These are phyloP conservation scores for Hypoxylon fragiforme DNA, from an alignment of 495 filamentous ascomycete species.

Conservation along the genomic window DNA sequence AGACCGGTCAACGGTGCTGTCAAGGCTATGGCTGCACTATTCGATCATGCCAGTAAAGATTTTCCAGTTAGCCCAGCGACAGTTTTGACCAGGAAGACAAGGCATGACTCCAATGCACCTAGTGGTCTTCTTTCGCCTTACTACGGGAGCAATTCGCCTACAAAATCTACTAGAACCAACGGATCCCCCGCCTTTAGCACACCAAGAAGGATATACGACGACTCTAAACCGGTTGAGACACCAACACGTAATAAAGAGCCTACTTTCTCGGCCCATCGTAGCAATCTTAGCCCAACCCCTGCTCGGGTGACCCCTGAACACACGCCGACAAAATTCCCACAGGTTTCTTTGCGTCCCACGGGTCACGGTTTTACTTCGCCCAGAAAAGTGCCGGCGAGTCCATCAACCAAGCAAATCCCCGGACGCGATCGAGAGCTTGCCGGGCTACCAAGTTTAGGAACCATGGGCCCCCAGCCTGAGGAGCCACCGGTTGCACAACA, in stretches of 20 bases:
- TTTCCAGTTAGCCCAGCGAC: conserved; percentile 4
- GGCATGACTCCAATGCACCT: conserved; percentile 11
- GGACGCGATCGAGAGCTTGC: conserved; percentile 14
- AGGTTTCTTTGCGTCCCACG: conserved; percentile 13
- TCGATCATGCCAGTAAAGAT: conserved; percentile 39
- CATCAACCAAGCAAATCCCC: conserved; percentile 1
- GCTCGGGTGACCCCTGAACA: not conserved
- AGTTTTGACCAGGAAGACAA: not conserved
- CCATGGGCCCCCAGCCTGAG: conserved; percentile 30
- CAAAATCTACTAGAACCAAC: conserved; percentile 4
- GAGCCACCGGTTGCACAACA: conserved; percentile 37
- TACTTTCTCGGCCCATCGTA: not conserved
- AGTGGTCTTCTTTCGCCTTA: conserved; percentile 37
- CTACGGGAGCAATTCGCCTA: conserved; percentile 13
- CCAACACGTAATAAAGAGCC: not conserved
- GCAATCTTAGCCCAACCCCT: not conserved
- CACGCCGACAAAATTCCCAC: conserved; percentile 4
- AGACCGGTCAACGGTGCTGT: conserved; percentile 39
- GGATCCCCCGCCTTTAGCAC: not conserved
- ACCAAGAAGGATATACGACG: not conserved
- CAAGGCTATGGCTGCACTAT: conserved; percentile 50
- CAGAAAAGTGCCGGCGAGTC: conserved; percentile 13
- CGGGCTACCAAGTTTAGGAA: conserved; percentile 31
- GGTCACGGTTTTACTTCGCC: conserved; percentile 9
- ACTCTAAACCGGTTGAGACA: not conserved